These are phyloP conservation scores for Phytopythium cucurbitacearum DNA, from an alignment of 352 stramenopile genomes.

Conservation along the genomic window DNA sequence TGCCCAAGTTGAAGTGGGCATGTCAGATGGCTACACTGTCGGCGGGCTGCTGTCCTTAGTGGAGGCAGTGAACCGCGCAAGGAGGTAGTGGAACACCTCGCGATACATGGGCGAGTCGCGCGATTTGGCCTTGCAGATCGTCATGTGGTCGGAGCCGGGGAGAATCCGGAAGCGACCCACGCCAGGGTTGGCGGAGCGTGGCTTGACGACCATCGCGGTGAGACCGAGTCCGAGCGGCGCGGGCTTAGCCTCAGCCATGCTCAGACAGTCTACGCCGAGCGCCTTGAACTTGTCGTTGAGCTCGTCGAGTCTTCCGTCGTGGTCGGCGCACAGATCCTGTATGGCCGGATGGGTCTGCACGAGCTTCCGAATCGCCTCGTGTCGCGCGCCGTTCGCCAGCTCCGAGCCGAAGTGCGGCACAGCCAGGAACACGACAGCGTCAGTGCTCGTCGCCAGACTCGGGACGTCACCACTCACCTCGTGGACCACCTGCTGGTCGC, in stretches of 20 bases:
- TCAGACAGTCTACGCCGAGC: slow-evolving; percentile 69
- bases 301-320: slow-evolving; percentile 46
- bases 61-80: slow-evolving; percentile 6
- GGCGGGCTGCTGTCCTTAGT: too few relatives aligned
- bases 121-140: slow-evolving; percentile 81
- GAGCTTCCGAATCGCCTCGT: slow-evolving; percentile 59
- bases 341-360: slow-evolving; percentile 76
- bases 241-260: slow-evolving; percentile 53
- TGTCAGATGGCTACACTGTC: too few relatives aligned
- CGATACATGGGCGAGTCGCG: slow-evolving; percentile 60
- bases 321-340: slow-evolving; percentile 52
- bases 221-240: slow-evolving; percentile 67
- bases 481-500: slow-evolving; percentile 19
- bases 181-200: slow-evolving; percentile 69
- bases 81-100: slow-evolving; percentile 37
- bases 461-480: background rate
- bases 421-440: slow-evolving; percentile 70
- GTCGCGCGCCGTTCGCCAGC: slow-evolving; percentile 57
- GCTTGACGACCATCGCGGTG: slow-evolving; percentile 71
- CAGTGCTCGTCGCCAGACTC: slow-evolving; percentile 35
- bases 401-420: slow-evolving; percentile 85
- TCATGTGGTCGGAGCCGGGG: slow-evolving; percentile 74
- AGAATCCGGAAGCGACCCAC: slow-evolving; percentile 66
- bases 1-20: too few relatives aligned
- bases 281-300: slow-evolving; percentile 69